These are phyloP conservation scores for Dissophora ornata DNA, from an alignment of 192 early-diverging fungal genomes.

Conservation along the genomic window DNA sequence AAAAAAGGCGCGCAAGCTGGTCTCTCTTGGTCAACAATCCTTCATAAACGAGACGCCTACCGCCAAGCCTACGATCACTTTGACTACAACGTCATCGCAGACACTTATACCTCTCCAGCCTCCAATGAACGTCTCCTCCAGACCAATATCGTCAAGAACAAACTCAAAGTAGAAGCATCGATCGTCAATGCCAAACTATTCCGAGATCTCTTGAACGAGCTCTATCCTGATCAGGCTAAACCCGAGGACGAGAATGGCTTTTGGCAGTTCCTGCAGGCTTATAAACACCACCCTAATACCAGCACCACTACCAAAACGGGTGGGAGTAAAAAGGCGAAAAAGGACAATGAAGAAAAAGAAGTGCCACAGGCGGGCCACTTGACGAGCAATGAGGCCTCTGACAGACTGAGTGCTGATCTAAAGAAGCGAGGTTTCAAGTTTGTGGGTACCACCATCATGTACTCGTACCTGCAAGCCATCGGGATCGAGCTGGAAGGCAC, in stretches of 20 bases:
- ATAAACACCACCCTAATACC: slow-evolving; percentile 19
- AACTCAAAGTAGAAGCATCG: slow-evolving; percentile 47
- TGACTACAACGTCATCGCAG: slow-evolving; percentile 41
- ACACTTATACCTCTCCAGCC: slow-evolving; percentile 28
- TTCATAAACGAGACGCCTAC: slow-evolving; percentile 49
- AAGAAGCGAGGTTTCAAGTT: slow-evolving; percentile 55
- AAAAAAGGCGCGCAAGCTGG: slow-evolving; percentile 51
- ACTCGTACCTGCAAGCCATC: slow-evolving; percentile 30
- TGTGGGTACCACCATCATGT: slow-evolving; percentile 50
- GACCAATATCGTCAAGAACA: slow-evolving; percentile 46
- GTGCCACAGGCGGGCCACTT: neutral
- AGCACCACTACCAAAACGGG: too few relatives aligned
- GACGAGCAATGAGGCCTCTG: slow-evolving; percentile 26
- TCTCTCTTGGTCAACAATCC: slow-evolving; percentile 49
- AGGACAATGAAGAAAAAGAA: neutral
- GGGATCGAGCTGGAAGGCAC: slow-evolving; percentile 36
- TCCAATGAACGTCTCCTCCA: slow-evolving; percentile 36
- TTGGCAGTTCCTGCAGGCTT: slow-evolving; percentile 46
- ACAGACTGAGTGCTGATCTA: slow-evolving; percentile 41
- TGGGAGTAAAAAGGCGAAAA: neutral
- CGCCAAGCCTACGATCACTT: slow-evolving; percentile 42
- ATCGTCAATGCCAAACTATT: slow-evolving; percentile 43
- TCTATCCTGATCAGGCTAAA: slow-evolving; percentile 29
- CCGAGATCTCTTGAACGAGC: slow-evolving; percentile 22
- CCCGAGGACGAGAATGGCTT: slow-evolving; percentile 46